phyloP scores from a whole-genome alignment of 2,329 filamentous ascomycete species.

The Sporothrix schenckii region DNA sequence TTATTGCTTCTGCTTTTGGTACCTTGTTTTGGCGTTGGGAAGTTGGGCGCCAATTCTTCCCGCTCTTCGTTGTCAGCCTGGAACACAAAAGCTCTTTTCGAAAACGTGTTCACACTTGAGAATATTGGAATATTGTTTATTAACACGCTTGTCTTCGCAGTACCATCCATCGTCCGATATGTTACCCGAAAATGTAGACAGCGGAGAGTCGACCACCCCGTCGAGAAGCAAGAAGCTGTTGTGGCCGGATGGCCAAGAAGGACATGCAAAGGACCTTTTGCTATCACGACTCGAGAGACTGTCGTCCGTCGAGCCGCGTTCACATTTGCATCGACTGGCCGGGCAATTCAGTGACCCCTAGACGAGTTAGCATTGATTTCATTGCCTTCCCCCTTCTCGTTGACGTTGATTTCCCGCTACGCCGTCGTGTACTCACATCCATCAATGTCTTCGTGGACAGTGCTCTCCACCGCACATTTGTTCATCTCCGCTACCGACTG shows the following conservation, averaged over 20 bases:
- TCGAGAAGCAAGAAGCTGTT: not conserved
- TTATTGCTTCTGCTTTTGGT: not conserved
- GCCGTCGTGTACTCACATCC: slow-evolving; percentile 5
- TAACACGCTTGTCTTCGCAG: too few relatives aligned
- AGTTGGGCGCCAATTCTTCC: too few relatives aligned
- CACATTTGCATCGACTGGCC: slow-evolving; percentile 19
- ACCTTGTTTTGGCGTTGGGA: too few relatives aligned
- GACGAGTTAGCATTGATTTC: not conserved
- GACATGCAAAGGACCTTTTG: too few relatives aligned
- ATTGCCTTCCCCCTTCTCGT: not conserved
- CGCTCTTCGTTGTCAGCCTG: too few relatives aligned
- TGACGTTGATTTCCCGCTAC: not conserved
- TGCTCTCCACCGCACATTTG: slow-evolving; percentile 32
- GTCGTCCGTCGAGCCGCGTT: not conserved
- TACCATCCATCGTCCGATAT: too few relatives aligned
- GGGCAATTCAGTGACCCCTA: slow-evolving; percentile 14
- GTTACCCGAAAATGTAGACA: too few relatives aligned
- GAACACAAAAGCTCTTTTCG: too few relatives aligned
- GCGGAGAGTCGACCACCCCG: not conserved
- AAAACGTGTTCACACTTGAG: too few relatives aligned
- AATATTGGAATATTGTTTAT: too few relatives aligned
- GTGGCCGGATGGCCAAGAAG: not conserved
- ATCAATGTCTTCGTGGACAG: slow-evolving; percentile 15
- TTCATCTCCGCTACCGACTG: slow-evolving; percentile 36
- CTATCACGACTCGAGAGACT: not conserved